Evolutionary conservation across 441 rosid genomes (phyloP).

Genomic region (Bruguiera hainesii): DNA sequence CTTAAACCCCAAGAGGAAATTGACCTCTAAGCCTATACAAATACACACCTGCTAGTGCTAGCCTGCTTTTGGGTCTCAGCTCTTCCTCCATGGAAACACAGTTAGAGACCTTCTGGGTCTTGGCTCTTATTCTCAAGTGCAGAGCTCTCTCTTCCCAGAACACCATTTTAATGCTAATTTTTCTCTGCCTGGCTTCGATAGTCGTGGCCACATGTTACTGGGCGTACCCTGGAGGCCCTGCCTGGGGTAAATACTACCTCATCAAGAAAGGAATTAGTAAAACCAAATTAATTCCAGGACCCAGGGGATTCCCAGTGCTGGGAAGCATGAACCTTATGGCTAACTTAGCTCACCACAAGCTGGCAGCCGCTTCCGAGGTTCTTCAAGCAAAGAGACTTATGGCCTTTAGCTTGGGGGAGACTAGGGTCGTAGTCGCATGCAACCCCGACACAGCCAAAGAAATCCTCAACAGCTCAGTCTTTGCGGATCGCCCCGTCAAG

Average conservation of each 20-base stretch:
- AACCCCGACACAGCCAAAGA: constrained; percentile 46
- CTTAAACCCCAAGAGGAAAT: constrained; percentile 35
- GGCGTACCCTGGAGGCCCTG: constrained; percentile 48
- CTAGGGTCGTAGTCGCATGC: constrained; percentile 32
- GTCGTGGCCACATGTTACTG: constrained; percentile 32
- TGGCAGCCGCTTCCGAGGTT: constrained; percentile 26
- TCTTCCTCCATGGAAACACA: constrained; percentile 34
- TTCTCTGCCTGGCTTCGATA: constrained; percentile 29
- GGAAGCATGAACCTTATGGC: constrained; percentile 49
- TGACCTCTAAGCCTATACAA: not conserved
- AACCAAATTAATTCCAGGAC: constrained; percentile 36
- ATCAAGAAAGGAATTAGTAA: not conserved
- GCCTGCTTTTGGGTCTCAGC: not conserved
- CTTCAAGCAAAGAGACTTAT: constrained; percentile 35
- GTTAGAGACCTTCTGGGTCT: constrained; percentile 33
- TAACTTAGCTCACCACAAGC: constrained; percentile 40
- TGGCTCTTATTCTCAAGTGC: constrained; percentile 36
- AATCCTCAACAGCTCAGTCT: constrained; percentile 44
- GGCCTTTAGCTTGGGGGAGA: constrained; percentile 52
- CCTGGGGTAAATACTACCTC: constrained; percentile 43
- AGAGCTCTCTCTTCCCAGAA: constrained; percentile 24
- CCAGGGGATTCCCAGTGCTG: constrained; percentile 37
- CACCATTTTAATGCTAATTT: constrained; percentile 22
- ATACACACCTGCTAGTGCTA: not conserved
- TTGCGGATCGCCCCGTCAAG: constrained; percentile 50